Evolutionary conservation across 1,139 yeast genomes (phyloP).

Genomic region (Geotrichum bryndzae): DNA sequence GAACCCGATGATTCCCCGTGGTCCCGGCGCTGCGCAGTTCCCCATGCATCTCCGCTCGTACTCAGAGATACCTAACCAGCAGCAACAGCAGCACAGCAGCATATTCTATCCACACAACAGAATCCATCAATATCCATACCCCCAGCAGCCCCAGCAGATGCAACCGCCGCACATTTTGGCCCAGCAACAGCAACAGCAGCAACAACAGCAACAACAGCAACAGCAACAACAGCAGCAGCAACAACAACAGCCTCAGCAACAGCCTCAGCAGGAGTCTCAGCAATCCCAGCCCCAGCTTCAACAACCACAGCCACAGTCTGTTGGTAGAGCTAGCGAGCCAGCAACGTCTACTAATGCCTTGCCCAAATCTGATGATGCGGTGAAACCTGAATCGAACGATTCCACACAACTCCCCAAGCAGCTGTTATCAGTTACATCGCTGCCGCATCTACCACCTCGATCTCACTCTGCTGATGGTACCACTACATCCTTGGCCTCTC

Average conservation of each 20-base stretch:
- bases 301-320: not conserved
- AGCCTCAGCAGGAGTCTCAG: no score
- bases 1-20: constrained; percentile 1
- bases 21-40: constrained; percentile 18
- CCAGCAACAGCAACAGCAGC: constrained; percentile 19
- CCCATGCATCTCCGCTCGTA: constrained; percentile 10
- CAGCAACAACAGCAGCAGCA: not conserved
- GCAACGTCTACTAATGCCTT: not conserved
- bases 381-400: constrained; percentile 17
- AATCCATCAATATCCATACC: constrained; percentile 10
- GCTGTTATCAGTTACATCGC: not conserved
- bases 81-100: constrained; percentile 8
- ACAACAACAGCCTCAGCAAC: no score
- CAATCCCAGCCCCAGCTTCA: not conserved
- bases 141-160: not conserved
- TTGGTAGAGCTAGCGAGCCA: not conserved
- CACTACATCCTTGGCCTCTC: not conserved
- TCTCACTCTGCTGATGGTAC: constrained; percentile 10
- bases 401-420: not conserved
- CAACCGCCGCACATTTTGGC: not conserved
- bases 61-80: constrained; percentile 1
- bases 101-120: constrained; percentile 9
- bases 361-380: not conserved
- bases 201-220: constrained; percentile 14
- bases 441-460: constrained; percentile 8